These are phyloP conservation scores for Helicosporidium sp. DNA, from an alignment of 139 green algal species.

Conservation along the genomic window DNA sequence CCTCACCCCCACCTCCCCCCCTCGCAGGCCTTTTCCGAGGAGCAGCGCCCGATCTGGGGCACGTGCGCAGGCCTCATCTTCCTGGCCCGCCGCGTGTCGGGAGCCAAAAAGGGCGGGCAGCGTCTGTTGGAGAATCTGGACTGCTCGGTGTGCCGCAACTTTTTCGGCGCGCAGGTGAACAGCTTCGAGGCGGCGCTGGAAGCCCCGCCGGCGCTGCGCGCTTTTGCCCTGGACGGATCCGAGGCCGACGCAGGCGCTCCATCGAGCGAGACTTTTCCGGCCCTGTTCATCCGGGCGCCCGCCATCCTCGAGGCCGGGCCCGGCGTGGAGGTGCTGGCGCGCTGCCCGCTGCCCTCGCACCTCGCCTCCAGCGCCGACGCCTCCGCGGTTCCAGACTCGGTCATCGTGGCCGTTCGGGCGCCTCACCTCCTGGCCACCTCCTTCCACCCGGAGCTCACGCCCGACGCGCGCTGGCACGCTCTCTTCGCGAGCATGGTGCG, in stretches of 20 bases:
- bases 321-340: slow-evolving; percentile 63
- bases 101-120: slow-evolving; percentile 83
- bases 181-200: slow-evolving; percentile 77
- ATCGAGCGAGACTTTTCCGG: slow-evolving; percentile 8
- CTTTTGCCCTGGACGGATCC: too few relatives aligned
- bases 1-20: too few relatives aligned
- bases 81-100: slow-evolving; percentile 62
- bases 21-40: too few relatives aligned
- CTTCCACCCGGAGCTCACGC: slow-evolving; percentile 94
- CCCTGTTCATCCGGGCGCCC: slow-evolving; percentile 72
- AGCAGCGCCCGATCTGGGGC: slow-evolving; percentile 67
- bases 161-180: slow-evolving; percentile 90
- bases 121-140: slow-evolving; percentile 79
- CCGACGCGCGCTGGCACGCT: slow-evolving; percentile 64
- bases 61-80: slow-evolving; percentile 98
- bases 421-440: slow-evolving; percentile 72
- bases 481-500: slow-evolving; percentile 71
- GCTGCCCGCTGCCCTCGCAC: slow-evolving; percentile 40
- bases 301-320: slow-evolving; percentile 55
- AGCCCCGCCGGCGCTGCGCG: slow-evolving; percentile 30
- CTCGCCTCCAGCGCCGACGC: slow-evolving; percentile 29
- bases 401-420: slow-evolving; percentile 62
- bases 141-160: slow-evolving; percentile 82
- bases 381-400: slow-evolving; percentile 2
- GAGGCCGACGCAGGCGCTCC: neutral